Evolutionary conservation across 2,329 filamentous ascomycete species (phyloP).

Genomic region (Plenodomus lindquistii): DNA sequence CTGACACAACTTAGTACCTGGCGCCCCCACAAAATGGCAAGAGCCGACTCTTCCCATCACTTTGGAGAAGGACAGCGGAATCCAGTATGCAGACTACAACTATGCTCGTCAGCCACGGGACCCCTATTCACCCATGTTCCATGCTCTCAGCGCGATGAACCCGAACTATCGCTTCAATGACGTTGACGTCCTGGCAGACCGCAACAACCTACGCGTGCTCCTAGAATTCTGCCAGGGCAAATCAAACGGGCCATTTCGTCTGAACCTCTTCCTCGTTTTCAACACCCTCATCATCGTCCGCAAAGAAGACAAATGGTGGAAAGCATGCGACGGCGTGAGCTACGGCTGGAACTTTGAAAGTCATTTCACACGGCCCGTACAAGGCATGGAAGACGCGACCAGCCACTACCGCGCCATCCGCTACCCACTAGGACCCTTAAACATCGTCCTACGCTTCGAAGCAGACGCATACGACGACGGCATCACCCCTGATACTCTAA

Average conservation of each 20-base stretch:
- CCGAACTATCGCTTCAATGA: conserved; percentile 22
- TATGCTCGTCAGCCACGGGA: conserved; percentile 28
- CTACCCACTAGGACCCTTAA: conserved; percentile 30
- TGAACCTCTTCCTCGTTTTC: conserved; percentile 27
- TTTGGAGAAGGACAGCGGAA: conserved; percentile 24
- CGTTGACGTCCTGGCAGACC: conserved; percentile 33
- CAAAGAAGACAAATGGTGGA: conserved; percentile 31
- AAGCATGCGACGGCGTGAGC: conserved; percentile 10
- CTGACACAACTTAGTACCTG: conserved; percentile 23
- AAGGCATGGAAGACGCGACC: conserved; percentile 31
- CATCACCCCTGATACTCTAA: conserved; percentile 12
- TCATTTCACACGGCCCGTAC: conserved; percentile 22
- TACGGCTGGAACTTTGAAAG: conserved; percentile 33
- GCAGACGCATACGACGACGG: conserved; percentile 33
- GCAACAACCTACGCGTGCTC: conserved; percentile 33
- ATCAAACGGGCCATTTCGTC: conserved; percentile 25
- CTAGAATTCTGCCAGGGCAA: conserved; percentile 32
- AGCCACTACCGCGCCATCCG: conserved; percentile 36
- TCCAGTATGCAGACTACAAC: conserved; percentile 31
- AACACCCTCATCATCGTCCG: conserved; percentile 34
- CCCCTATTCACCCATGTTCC: conserved; percentile 33
- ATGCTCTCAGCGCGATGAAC: conserved; percentile 28
- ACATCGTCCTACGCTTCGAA: conserved; percentile 33
- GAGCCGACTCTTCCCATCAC: conserved; percentile 19
- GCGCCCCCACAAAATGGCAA: conserved; percentile 29